Evolutionary conservation across 805 yeast genomes (phyloP).

Genomic region (Metschnikowia aberdeeniae): DNA sequence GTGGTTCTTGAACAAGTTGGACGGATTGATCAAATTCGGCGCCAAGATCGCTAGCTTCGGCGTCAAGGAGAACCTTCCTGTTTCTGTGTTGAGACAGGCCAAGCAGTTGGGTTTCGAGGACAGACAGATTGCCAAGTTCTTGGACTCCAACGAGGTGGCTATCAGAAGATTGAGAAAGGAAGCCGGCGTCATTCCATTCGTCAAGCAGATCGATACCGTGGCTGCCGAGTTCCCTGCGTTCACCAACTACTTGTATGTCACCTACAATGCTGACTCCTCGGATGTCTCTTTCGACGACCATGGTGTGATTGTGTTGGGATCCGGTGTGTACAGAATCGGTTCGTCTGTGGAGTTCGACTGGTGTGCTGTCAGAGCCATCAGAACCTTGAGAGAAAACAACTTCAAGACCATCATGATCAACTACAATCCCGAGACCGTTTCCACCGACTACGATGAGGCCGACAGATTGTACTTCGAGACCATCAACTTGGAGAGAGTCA

Average conservation of each 20-base stretch:
- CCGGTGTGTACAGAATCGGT: constrained; percentile 98
- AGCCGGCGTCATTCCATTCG: constrained; percentile 83
- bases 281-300: constrained; percentile 88
- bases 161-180: constrained; percentile 86
- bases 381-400: constrained; percentile 84
- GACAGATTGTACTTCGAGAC: constrained; percentile 96
- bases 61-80: constrained; percentile 58
- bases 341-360: constrained; percentile 98
- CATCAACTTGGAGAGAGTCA: constrained; percentile 86
- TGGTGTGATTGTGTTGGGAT: constrained; percentile 93
- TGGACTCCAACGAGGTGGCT: constrained; percentile 87
- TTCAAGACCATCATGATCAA: constrained; percentile 93
- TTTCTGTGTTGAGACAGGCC: constrained; percentile 67
- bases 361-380: constrained; percentile 97
- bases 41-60: constrained; percentile 55
- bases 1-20: constrained; percentile 91
- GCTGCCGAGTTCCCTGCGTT: constrained; percentile 98
- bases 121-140: constrained; percentile 87
- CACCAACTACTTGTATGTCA: constrained; percentile 91
- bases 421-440: constrained; percentile 97
- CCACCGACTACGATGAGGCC: constrained; percentile 98
- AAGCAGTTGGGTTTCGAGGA: constrained; percentile 97
- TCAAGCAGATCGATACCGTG: constrained; percentile 95
- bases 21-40: constrained; percentile 70
- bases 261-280: constrained; percentile 86